Base-by-base conservation (phyloP, 345 rosid genomes). In the Fremontodendron californicum region DNA sequence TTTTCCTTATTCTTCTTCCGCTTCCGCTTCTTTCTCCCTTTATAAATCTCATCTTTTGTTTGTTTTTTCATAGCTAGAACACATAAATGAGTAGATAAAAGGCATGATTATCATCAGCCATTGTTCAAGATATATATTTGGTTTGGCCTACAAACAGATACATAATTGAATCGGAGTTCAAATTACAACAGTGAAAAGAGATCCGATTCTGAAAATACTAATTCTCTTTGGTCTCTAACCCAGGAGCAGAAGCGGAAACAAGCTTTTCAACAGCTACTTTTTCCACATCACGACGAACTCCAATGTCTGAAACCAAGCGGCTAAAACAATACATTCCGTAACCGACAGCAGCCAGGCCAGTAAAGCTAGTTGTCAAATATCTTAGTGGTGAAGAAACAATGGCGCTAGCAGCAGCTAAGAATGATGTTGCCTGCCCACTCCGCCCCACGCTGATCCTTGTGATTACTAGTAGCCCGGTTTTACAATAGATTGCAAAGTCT, bases 401-500 rank as follows among this genome's bases (percentile, higher is more conserved):
- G 68, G 86, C 77, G 54, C 85, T 83, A 23, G 79, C 76, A 33
- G 88, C 89, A 5, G 97, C 95, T 52, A 85, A 12, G 29, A 90
- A 76, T 16, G 91, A 83, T 18, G 86, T 81, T 4, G 92, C 94
- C 80, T 93, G 97, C 13, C 98, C 97, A 49, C 94, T 91, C 27
- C 91, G 84, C 33, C 94, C 98, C 23, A 84, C 89, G 3, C 86
- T 90, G 55, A 89, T 69, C 70, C 57, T 85, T 21, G 84, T 64
- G 82, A 64, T 68, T 65, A 87, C 88, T 1, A 91, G 88, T 54
- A 89, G 68, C 66, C 94, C 87, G 0, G 97, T 91, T 79, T 91
- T 93, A 45, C 97, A 93, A 80, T 91, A 90, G 21, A 84, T 86
- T 2, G 98, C 96, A 19, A 91, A 91, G 79, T 91, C 93, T 84